phyloP scores from a whole-genome alignment of 2,329 filamentous ascomycete species.

The Colletotrichum coccodes region DNA sequence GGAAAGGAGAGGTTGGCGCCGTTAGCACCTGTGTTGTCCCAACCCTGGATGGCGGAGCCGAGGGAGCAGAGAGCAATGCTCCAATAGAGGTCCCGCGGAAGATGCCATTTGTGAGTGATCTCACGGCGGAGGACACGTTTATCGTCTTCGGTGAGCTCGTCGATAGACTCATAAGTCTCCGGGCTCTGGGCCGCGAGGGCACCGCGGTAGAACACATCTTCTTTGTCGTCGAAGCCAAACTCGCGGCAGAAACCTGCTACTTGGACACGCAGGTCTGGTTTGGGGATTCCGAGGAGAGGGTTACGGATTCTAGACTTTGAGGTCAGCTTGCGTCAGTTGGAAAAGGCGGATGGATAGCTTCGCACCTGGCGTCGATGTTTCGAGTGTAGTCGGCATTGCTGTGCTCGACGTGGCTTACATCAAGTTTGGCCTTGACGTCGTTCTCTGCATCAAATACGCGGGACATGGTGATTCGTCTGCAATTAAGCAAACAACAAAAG shows the following conservation, averaged over 20 bases:
- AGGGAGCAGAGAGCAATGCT: slow-evolving; percentile 42
- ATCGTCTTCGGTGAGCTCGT: slow-evolving; percentile 39
- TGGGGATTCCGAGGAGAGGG: slow-evolving; percentile 38
- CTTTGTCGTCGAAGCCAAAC: slow-evolving; percentile 39
- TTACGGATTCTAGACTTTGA: slow-evolving; percentile 38
- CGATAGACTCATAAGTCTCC: slow-evolving; percentile 33
- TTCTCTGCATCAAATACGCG: slow-evolving; percentile 36
- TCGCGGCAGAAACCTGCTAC: slow-evolving; percentile 39
- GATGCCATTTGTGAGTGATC: slow-evolving; percentile 42
- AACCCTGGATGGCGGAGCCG: slow-evolving; percentile 48
- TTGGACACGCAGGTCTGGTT: slow-evolving; percentile 35
- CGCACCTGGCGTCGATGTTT: slow-evolving; percentile 45
- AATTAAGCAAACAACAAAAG: background rate
- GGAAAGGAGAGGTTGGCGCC: slow-evolving; percentile 52
- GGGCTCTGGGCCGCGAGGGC: slow-evolving; percentile 41
- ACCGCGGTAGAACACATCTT: slow-evolving; percentile 40
- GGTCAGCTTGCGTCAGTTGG: background rate
- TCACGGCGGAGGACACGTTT: slow-evolving; percentile 37
- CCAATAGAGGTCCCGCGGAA: slow-evolving; percentile 40
- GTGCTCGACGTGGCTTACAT: slow-evolving; percentile 35
- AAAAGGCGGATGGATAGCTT: background rate
- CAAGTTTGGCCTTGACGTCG: slow-evolving; percentile 31
- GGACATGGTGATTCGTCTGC: slow-evolving; percentile 5
- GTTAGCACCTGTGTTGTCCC: slow-evolving; percentile 56
- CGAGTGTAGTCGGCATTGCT: slow-evolving; percentile 39